Conservation (phyloP, 208 protist species). For the Perkinsela sp. region DNA sequence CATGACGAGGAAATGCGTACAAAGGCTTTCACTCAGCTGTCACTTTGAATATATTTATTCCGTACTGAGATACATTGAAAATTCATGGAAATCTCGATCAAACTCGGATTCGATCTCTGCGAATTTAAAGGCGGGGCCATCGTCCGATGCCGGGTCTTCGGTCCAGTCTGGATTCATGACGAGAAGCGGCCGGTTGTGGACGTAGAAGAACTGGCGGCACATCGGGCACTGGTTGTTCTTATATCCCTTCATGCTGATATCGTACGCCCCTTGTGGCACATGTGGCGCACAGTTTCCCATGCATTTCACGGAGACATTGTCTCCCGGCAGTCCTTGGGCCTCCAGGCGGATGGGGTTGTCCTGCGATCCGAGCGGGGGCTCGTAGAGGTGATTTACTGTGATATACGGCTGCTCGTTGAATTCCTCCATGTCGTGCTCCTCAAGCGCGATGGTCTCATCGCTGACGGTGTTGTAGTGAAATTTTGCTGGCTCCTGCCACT, state of each 20-base stretch:
- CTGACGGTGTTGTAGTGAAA: conserved; percentile 49
- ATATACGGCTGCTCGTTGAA: conserved; percentile 57
- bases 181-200: conserved; percentile 55
- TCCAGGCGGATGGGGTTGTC: conserved; percentile 53
- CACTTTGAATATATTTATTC: no score
- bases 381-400: conserved; percentile 59
- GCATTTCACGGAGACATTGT: conserved; percentile 46
- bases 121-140: conserved; percentile 54
- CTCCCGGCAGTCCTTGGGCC: conserved; percentile 37
- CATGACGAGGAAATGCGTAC: no score
- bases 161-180: conserved; percentile 67
- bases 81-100: conserved; percentile 62
- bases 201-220: conserved; percentile 60
- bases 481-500: conserved; percentile 57
- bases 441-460: conserved; percentile 54
- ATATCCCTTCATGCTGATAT: conserved; percentile 69
- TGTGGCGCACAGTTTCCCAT: conserved; percentile 60
- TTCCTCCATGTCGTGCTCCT: conserved; percentile 64
- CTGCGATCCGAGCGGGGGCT: conserved; percentile 48
- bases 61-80: conserved; percentile 51
- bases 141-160: conserved; percentile 51
- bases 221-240: conserved; percentile 53
- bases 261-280: conserved; percentile 54
- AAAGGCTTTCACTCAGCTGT: no score
- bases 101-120: conserved; percentile 63